These are phyloP conservation scores for Parachaetomium inaequale DNA, from an alignment of 495 filamentous ascomycete species.

Conservation along the genomic window DNA sequence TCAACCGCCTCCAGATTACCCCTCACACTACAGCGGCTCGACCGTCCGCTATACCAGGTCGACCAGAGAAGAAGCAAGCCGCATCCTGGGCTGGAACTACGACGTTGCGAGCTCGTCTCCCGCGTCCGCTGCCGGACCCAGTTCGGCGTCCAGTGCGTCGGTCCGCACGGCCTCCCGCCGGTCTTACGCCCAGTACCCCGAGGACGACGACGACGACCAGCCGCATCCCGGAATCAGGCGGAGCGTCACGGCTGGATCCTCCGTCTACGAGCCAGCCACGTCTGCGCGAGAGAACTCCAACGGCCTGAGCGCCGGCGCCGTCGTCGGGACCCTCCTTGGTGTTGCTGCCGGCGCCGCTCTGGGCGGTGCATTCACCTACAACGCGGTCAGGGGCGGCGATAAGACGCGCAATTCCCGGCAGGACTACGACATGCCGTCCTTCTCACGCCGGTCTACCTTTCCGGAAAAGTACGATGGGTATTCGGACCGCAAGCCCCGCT, in stretches of 20 bases:
- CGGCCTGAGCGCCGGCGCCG: slow-evolving; percentile 38
- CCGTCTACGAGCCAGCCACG: slow-evolving; percentile 32
- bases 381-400: slow-evolving; percentile 60
- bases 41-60: slow-evolving; percentile 34
- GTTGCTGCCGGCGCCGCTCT: slow-evolving; percentile 69
- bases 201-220: slow-evolving; percentile 18
- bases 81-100: slow-evolving; percentile 51
- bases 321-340: slow-evolving; percentile 63
- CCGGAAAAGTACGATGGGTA: slow-evolving; percentile 38
- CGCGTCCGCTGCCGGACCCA: slow-evolving; percentile 11
- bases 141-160: slow-evolving; percentile 26
- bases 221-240: slow-evolving; percentile 31
- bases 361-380: slow-evolving; percentile 71
- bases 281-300: slow-evolving; percentile 36
- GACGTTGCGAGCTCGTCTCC: slow-evolving; percentile 35
- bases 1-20: slow-evolving; percentile 30
- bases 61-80: slow-evolving; percentile 41
- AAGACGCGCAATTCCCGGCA: slow-evolving; percentile 41
- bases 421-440: slow-evolving; percentile 35
- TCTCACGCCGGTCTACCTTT: slow-evolving; percentile 38
- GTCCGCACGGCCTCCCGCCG: slow-evolving; percentile 25
- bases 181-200: slow-evolving; percentile 13
- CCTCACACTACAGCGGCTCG: slow-evolving; percentile 33
- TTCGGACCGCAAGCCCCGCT: slow-evolving; percentile 33
- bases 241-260: slow-evolving; percentile 36